A percentile compares a stretch with the other conserved stretches of the same genome.
phyloP scores from a whole-genome alignment of 108 stramenopile species.

The Nitzschia sp. region DNA sequence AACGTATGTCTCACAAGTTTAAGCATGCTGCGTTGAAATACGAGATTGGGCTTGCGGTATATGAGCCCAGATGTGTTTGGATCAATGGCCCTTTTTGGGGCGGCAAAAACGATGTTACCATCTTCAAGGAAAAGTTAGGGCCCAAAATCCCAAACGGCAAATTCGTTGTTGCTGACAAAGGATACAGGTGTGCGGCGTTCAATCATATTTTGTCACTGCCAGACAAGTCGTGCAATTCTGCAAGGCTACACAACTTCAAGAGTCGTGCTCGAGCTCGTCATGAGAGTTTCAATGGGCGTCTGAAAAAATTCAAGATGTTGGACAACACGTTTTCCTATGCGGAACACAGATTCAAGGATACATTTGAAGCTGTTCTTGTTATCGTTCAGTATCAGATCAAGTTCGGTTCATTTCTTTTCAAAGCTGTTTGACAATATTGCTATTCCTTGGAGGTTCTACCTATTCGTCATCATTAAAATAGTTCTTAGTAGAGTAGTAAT shows the following conservation, averaged over 20 bases:
- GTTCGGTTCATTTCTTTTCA: constrained; percentile 29
- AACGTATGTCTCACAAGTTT: constrained; percentile 26
- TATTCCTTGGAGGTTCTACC: no score
- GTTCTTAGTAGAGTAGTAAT: no score
- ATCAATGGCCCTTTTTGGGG: constrained; percentile 44
- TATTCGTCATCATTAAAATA: no score
- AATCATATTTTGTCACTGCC: neutral
- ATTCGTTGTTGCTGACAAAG: constrained; percentile 22
- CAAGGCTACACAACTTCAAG: constrained; percentile 15
- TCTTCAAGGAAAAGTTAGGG: constrained; percentile 22
- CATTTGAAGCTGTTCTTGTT: constrained; percentile 41
- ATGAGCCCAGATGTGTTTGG: constrained; percentile 30
- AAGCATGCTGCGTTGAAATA: constrained; percentile 31
- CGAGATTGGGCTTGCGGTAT: constrained; percentile 17
- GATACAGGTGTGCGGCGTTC: constrained; percentile 6
- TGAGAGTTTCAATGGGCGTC: constrained; percentile 39
- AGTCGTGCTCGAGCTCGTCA: constrained; percentile 29
- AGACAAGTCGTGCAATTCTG: neutral
- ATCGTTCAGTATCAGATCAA: constrained; percentile 47
- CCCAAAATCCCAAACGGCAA: neutral
- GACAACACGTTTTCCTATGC: neutral
- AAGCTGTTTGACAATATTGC: neutral
- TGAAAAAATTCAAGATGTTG: constrained; percentile 37
- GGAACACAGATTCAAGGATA: constrained; percentile 28
- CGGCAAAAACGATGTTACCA: constrained; percentile 28